phyloP scores from a whole-genome alignment of 352 stramenopile genomes.

The Globisporangium middletonii region DNA sequence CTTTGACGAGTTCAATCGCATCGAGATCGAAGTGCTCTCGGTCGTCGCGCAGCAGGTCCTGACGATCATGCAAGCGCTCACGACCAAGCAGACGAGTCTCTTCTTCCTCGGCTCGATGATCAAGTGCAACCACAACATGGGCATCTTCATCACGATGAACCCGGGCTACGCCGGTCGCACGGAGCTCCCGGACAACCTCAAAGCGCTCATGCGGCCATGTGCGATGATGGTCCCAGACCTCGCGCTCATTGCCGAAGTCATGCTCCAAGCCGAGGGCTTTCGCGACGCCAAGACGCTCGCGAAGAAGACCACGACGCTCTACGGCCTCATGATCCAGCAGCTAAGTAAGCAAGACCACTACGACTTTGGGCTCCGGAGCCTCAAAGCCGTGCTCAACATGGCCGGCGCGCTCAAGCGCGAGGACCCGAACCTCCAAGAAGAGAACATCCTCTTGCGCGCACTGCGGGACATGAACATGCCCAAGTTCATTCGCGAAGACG shows the following conservation, averaged over 20 bases:
- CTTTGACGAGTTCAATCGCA: slow-evolving; percentile 96
- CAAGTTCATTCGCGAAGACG: slow-evolving; percentile 93
- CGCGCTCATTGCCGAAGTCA: slow-evolving; percentile 80
- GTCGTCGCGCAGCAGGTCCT: slow-evolving; percentile 91
- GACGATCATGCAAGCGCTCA: slow-evolving; percentile 87
- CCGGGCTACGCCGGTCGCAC: slow-evolving; percentile 88
- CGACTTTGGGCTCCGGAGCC: slow-evolving; percentile 74
- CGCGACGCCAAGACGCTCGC: slow-evolving; percentile 73
- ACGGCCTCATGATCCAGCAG: slow-evolving; percentile 84
- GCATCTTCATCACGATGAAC: slow-evolving; percentile 93
- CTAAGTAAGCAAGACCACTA: slow-evolving; percentile 87
- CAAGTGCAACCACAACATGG: slow-evolving; percentile 84
- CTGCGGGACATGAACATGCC: slow-evolving; percentile 95
- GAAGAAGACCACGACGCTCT: slow-evolving; percentile 86
- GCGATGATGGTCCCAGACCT: slow-evolving; percentile 89
- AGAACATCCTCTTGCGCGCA: slow-evolving; percentile 94
- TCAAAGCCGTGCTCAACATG: slow-evolving; percentile 87
- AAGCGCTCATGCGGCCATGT: slow-evolving; percentile 80
- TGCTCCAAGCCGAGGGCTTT: slow-evolving; percentile 84
- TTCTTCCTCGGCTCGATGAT: slow-evolving; percentile 86
- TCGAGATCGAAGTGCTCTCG: slow-evolving; percentile 93
- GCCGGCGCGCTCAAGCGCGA: slow-evolving; percentile 89
- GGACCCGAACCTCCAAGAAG: slow-evolving; percentile 93
- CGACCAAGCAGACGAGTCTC: slow-evolving; percentile 60
- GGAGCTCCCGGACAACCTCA: slow-evolving; percentile 85